Base-by-base conservation (phyloP, 805 yeast genomes). In the Kuraishia hungarica region DNA sequence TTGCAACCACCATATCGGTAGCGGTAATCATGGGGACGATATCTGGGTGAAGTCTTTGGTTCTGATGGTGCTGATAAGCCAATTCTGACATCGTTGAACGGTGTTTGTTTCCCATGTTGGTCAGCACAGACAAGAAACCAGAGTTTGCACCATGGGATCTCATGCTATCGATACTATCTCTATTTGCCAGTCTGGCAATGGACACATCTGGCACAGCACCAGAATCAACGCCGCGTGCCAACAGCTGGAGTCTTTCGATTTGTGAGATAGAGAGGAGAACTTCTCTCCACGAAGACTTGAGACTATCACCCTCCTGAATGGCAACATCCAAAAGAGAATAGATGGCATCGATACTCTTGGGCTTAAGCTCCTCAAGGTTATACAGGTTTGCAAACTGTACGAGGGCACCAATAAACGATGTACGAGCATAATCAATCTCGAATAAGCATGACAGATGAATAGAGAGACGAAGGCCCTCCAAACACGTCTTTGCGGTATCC, bases 381-480 rank as follows among this genome's bases (percentile, higher is more conserved):
- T 84, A 83, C 58, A 93, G 73, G 62, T 88, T 87, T 54, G 93
- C 83, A 64, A 90, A 92, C 68, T 92, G 96, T 39, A 90, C 85
- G 61, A 94, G 76, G 0, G 97, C 96, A 55, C 96, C 87, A 57
- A 96, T 82, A 67, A 93, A 94, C 1, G 98, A 89, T 13, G 87
- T 83, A 65, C 94, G 82, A 0, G 97, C 96, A 62, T 89, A 83
- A 54, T 86, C 91, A 52, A 91, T 73, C 51, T 85, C 93, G 67
- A 90, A 92, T 66, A 86, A 79, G 58, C 97, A 83, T 1, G 98
- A 81, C 55, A 96, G 87, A 52, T 86, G 83, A 53, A 91, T 84
- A 1, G 97, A 84, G 39, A 90, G 72, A 62, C 85, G 85, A 60
- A 94, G 81, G 22, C 99, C 99, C 60, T 89, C 97, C 54, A 94